Base-by-base conservation (phyloP, 345 rosid species). In the Abelmoschus esculentus region DNA sequence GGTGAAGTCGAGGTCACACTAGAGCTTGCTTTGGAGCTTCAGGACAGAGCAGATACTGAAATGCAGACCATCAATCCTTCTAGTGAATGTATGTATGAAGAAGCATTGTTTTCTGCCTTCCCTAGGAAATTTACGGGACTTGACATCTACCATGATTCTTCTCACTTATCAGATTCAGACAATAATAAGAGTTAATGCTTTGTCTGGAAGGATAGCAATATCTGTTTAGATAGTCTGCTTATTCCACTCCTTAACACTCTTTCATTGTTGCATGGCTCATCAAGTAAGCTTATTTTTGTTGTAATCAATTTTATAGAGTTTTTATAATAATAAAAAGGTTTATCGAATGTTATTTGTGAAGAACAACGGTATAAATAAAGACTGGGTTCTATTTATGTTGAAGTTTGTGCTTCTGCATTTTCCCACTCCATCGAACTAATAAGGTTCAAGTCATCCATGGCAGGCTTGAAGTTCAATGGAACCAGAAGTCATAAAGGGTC, bases 11-110 rank as follows among this genome's bases (percentile, higher is more conserved):
- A 60, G 22, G 31, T 61, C 4, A 29, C 47, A 0, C 66, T 70
- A 32, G 56, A 60, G 58, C 73, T 60, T 59, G 73, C 57, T 9
- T 31, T 70, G 67, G 66, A 60, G 32, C 31, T 70, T 12, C 73
- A 70, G 34, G 18, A 31, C 12, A 60, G 50, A 70, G 57, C 67
- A 14, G 73, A 70, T 28, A 49, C 58, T 29, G 67, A 22, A 22
- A 32, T 28, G 46, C n/a, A 52, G 57, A 1, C 15, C 7, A 3
- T 18, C 18, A 19, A 55, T 54, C 29, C 17, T 38, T 3, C 3
- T 6, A 12, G 36, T 40, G 72, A 38, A 38, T 34, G 7, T 34
- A 26, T 38, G 3, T 69, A 55, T 26, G 36, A 56, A 52, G 70
- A 52, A 31, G 29, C 5, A n/a, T 18, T 36, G 1, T 28, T 67